Evolutionary conservation across 345 rosid species (phyloP).

Genomic region (Citrus inodora): DNA sequence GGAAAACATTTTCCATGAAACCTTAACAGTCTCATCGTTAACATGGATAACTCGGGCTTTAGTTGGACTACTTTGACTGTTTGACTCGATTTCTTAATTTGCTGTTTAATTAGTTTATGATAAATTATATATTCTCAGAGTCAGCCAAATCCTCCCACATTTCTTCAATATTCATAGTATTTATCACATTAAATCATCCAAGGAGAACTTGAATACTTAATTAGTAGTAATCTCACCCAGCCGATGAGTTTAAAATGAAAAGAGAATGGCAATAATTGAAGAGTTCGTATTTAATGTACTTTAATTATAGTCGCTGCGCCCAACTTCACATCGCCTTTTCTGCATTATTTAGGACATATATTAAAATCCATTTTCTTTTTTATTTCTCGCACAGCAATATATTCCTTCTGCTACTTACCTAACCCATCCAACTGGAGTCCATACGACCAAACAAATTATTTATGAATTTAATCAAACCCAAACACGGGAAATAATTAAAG

Average conservation of each 20-base stretch:
- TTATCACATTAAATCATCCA: too few species aligned
- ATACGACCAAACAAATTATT: not conserved
- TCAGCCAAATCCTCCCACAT: too few species aligned
- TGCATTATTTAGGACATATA: not conserved
- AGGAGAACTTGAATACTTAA: too few species aligned
- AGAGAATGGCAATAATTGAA: not conserved
- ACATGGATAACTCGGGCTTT: too few species aligned
- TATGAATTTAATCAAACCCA: not conserved
- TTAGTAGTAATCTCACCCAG: too few species aligned
- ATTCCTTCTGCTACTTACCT: not conserved
- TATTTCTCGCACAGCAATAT: not conserved
- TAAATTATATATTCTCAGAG: too few species aligned
- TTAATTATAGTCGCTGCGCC: not conserved
- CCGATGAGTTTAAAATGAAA: not conserved
- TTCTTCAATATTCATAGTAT: too few species aligned
- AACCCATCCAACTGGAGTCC: not conserved
- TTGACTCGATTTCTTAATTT: too few species aligned
- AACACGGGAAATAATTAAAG: not conserved
- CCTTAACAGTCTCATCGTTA: too few species aligned
- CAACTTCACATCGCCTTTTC: not conserved
- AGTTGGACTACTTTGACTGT: too few species aligned
- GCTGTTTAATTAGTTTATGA: too few species aligned
- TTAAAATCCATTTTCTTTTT: not conserved
- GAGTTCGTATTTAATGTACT: not conserved
- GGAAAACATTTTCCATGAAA: not conserved